Percentiles rank a stretch among this genome's conserved stretches.
Evolutionary conservation across 768 basidiomycete species (phyloP).

Genomic region (Termitomyces titanicus): DNA sequence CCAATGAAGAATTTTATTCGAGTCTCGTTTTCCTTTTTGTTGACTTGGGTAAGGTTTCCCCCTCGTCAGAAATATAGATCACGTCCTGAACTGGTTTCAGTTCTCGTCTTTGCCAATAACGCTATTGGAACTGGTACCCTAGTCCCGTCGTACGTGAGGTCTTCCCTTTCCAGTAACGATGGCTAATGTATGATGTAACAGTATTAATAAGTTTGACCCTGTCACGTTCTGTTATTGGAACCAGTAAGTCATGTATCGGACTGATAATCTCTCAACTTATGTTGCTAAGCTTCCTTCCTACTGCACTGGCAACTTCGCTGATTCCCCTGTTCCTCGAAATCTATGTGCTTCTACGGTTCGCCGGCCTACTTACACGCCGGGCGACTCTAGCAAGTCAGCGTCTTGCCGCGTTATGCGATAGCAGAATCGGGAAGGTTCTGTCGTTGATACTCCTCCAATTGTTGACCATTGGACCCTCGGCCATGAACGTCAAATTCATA

Average conservation of each 20-base stretch:
- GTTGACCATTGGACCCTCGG: conserved; percentile 12
- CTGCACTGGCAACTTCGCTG: conserved; percentile 11
- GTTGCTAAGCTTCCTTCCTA: conserved; percentile 8
- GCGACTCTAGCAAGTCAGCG: conserved; percentile 2
- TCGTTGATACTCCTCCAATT: conserved; percentile 12
- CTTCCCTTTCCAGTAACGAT: background rate
- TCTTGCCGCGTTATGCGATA: background rate
- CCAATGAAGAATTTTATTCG: conserved; percentile 6
- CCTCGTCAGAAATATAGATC: background rate
- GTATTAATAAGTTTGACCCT: too few species aligned
- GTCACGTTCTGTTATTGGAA: conserved; percentile 11
- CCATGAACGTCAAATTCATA: too few species aligned
- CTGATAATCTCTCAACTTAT: background rate
- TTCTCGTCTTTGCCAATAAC: conserved; percentile 12
- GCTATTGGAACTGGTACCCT: conserved; percentile 9
- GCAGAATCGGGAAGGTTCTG: conserved; percentile 6
- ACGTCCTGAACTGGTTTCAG: background rate
- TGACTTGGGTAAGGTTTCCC: conserved; percentile 5
- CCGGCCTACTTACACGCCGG: conserved; percentile 1
- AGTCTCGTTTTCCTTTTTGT: conserved; percentile 4
- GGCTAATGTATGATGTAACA: background rate
- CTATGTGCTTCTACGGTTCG: conserved; percentile 8
- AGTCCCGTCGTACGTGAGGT: background rate
- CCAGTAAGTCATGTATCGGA: conserved; percentile 6
- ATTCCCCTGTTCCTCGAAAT: conserved; percentile 2